Percentiles rank a stretch among this genome's conserved stretches.
phyloP scores from a whole-genome alignment of 495 filamentous ascomycete species.

The Penicillium pancosmium region DNA sequence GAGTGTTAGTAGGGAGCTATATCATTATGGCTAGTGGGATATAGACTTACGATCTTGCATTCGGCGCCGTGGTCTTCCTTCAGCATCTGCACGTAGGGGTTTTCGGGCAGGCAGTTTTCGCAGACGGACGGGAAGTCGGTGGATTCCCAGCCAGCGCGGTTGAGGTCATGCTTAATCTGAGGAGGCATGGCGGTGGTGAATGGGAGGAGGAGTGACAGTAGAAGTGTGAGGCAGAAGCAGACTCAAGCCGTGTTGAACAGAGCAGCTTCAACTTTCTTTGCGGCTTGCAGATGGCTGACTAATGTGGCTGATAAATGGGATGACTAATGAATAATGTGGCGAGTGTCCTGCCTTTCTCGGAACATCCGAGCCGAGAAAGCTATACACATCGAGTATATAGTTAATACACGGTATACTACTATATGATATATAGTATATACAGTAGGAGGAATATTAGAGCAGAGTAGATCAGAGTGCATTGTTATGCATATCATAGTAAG shows the following conservation, averaged over 20 bases:
- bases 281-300: background rate
- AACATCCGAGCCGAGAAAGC: too few species aligned
- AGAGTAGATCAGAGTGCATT: too few species aligned
- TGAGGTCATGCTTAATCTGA: slow-evolving; percentile 93
- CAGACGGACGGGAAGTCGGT: slow-evolving; percentile 74
- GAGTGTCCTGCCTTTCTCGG: too few species aligned
- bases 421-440: too few species aligned
- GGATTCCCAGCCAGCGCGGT: slow-evolving; percentile 93
- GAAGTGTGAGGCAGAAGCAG: background rate
- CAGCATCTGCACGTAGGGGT: slow-evolving; percentile 97
- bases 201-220: too few species aligned
- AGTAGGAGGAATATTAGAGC: too few species aligned
- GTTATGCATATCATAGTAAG: too few species aligned
- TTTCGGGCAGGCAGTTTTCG: slow-evolving; percentile 87
- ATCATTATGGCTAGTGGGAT: background rate
- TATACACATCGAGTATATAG: too few species aligned
- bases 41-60: slow-evolving; percentile 53
- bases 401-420: too few species aligned
- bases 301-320: too few species aligned
- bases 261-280: background rate
- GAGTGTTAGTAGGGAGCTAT: background rate
- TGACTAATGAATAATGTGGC: too few species aligned
- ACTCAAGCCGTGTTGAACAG: background rate
- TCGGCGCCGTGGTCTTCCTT: slow-evolving; percentile 90
- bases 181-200: slow-evolving; percentile 43